These are phyloP conservation scores for Acacia concinna DNA, from an alignment of 331 rosid species.

Conservation along the genomic window DNA sequence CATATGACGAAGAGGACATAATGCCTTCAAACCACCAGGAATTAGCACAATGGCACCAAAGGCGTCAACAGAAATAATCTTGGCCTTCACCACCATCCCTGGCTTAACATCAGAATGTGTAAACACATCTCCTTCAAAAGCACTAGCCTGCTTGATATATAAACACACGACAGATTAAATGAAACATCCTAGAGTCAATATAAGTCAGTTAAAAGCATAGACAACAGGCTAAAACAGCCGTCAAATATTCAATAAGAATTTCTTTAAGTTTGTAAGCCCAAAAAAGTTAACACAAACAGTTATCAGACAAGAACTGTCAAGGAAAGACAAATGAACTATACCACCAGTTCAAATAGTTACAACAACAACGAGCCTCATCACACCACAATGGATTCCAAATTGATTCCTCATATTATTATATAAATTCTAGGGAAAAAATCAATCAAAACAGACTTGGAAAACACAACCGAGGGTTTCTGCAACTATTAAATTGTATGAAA, in stretches of 20 bases:
- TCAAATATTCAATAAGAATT: neutral
- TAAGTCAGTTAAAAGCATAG: neutral
- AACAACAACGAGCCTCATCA: neutral
- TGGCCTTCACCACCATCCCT: conserved; percentile 87
- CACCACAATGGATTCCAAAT: neutral
- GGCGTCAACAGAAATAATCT: conserved; percentile 74
- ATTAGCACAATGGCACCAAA: conserved; percentile 93
- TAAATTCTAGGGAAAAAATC: neutral
- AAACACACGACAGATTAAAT: conserved; percentile 20
- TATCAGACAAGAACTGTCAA: neutral
- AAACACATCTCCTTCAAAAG: conserved; percentile 78
- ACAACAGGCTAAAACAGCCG: neutral
- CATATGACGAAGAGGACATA: conserved; percentile 91
- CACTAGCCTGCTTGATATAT: conserved; percentile 65
- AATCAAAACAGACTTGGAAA: neutral
- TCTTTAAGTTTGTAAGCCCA: neutral
- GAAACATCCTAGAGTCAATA: conserved; percentile 28
- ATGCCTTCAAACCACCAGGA: conserved; percentile 97
- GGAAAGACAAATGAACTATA: neutral
- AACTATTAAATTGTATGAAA: neutral
- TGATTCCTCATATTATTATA: conserved; percentile 4
- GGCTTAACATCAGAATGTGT: conserved; percentile 91
- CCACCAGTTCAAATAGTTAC: neutral
- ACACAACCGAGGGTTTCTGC: conserved; percentile 2
- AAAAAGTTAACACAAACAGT: conserved; percentile 1